Conservation (phyloP, 179 eudicot species). For the Spinacia oleracea region DNA sequence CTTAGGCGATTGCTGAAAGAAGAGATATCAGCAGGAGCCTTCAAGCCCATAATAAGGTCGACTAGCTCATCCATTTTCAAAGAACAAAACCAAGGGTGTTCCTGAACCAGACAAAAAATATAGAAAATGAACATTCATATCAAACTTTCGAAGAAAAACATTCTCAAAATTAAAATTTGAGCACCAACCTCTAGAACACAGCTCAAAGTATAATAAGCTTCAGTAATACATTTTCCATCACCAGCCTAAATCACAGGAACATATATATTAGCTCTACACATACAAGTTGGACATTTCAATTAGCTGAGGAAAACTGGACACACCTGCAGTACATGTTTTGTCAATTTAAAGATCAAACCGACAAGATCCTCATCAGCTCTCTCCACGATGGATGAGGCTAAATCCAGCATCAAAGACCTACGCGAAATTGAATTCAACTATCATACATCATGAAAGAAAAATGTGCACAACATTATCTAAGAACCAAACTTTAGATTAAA, state of each 20-base stretch:
- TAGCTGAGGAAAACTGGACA: conserved; percentile 11
- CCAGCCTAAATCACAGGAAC: conserved; percentile 45
- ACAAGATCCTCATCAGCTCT: conserved; percentile 75
- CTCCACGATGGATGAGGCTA: conserved; percentile 65
- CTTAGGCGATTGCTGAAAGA: conserved; percentile 58
- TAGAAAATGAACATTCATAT: background rate
- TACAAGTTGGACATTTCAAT: conserved; percentile 2
- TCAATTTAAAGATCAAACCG: conserved; percentile 47
- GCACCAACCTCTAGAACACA: conserved; percentile 65
- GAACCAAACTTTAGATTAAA: background rate
- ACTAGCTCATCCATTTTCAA: conserved; percentile 59
- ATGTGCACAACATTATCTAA: background rate
- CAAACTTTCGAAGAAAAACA: background rate
- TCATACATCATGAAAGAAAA: conserved; percentile 4
- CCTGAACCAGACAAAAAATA: conserved; percentile 40
- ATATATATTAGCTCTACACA: conserved; percentile 9
- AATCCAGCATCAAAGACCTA: conserved; percentile 68
- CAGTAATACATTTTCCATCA: conserved; percentile 43
- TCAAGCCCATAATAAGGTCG: conserved; percentile 61
- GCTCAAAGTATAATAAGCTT: conserved; percentile 72
- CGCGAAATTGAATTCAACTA: conserved; percentile 2
- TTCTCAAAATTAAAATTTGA: background rate
- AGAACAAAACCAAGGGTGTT: conserved; percentile 67
- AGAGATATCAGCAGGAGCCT: conserved; percentile 53
- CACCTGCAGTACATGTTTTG: conserved; percentile 70